These are phyloP conservation scores for Setaria italica DNA, from an alignment of 202 grass and related monocot genomes.

Conservation along the genomic window DNA sequence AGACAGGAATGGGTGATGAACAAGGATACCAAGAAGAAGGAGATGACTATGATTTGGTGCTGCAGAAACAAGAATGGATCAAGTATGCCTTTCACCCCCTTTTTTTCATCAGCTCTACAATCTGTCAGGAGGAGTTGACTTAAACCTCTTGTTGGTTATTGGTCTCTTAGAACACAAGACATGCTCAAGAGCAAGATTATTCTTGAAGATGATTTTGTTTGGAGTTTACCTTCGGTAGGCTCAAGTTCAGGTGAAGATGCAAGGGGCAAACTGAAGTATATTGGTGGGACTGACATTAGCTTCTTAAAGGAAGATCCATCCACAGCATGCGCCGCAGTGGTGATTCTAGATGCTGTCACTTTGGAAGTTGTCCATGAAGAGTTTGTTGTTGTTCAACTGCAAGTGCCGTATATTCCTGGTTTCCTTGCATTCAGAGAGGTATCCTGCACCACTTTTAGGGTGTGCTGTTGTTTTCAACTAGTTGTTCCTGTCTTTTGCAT, in stretches of 20 bases:
- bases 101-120: not conserved
- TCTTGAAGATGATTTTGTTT: constrained; percentile 75
- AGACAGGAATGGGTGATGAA: constrained; percentile 44
- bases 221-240: constrained; percentile 51
- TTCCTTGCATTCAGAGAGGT: constrained; percentile 99
- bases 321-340: constrained; percentile 67
- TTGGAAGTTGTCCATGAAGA: constrained; percentile 84
- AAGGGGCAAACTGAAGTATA: constrained; percentile 57
- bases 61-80: constrained; percentile 62
- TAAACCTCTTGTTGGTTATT: not conserved
- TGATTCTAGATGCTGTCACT: constrained; percentile 70
- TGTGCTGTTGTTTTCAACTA: not conserved
- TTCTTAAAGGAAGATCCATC: constrained; percentile 82
- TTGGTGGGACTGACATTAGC: constrained; percentile 90
- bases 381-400: constrained; percentile 62
- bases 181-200: constrained; percentile 68
- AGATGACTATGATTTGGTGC: constrained; percentile 18
- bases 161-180: constrained; percentile 68
- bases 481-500: not conserved
- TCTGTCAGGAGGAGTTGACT: not conserved
- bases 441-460: not conserved
- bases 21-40: constrained; percentile 25
- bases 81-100: constrained; percentile 43
- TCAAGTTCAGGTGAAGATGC: constrained; percentile 37
- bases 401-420: constrained; percentile 86